A percentile compares a stretch with the other conserved stretches of the same genome.
Evolutionary conservation across 106 monocot species (phyloP).

Genomic region (Dactylorhiza incarnata): DNA sequence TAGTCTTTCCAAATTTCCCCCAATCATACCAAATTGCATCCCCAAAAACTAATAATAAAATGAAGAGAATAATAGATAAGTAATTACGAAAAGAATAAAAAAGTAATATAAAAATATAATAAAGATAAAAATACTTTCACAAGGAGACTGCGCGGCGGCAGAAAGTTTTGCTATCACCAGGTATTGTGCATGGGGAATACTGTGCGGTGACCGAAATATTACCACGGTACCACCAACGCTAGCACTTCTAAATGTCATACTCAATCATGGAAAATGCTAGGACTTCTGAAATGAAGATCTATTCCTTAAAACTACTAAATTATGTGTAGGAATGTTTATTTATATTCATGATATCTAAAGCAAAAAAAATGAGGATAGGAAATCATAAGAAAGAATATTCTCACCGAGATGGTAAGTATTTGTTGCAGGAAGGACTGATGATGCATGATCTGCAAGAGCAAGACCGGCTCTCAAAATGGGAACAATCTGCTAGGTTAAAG

Average conservation of each 20-base stretch:
- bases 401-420: constrained; percentile 91
- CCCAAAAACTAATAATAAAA: no score
- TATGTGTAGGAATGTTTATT: not conserved
- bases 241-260: not conserved
- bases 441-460: constrained; percentile 77
- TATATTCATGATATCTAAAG: not conserved
- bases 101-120: no score
- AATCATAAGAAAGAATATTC: not conserved
- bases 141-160: no score
- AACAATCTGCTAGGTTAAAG: constrained; percentile 45
- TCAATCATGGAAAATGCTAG: not conserved
- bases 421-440: constrained; percentile 78
- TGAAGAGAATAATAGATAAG: no score
- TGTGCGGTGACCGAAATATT: no score
- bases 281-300: not conserved
- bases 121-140: no score
- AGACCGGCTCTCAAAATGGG: constrained; percentile 95
- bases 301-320: not conserved
- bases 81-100: no score
- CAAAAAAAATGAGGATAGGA: not conserved
- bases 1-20: no score
- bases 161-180: no score
- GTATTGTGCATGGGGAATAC: no score
- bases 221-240: no score
- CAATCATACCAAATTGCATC: no score